Percentiles rank a stretch among this genome's conserved stretches.
Conservation (phyloP, 2,329 filamentous ascomycete genomes). For the Penicillium olsonii region DNA sequence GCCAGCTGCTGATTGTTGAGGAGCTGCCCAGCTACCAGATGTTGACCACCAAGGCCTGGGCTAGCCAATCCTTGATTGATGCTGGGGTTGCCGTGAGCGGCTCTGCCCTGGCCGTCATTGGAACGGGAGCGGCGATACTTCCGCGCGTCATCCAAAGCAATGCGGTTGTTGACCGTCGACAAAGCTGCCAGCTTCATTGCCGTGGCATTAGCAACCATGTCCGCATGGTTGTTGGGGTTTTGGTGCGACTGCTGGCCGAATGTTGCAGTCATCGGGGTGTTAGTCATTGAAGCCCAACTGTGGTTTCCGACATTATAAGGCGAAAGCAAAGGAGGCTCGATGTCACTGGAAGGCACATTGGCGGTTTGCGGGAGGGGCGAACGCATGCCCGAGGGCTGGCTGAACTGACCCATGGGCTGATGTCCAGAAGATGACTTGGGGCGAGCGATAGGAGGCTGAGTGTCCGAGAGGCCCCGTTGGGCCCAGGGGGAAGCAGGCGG, state of each 20-base stretch:
- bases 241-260: slow-evolving; percentile 62
- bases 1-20: slow-evolving; percentile 82
- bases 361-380: slow-evolving; percentile 85
- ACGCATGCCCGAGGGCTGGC: slow-evolving; percentile 76
- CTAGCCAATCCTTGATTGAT: slow-evolving; percentile 67
- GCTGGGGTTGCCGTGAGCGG: slow-evolving; percentile 54
- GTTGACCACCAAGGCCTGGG: slow-evolving; percentile 67
- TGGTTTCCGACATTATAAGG: slow-evolving; percentile 75
- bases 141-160: slow-evolving; percentile 92
- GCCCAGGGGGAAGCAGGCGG: slow-evolving; percentile 82
- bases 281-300: slow-evolving; percentile 98
- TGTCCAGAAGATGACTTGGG: slow-evolving; percentile 80
- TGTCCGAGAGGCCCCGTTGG: slow-evolving; percentile 52
- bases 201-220: slow-evolving; percentile 98
- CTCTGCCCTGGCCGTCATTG: slow-evolving; percentile 66
- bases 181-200: slow-evolving; percentile 98
- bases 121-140: slow-evolving; percentile 93
- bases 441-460: slow-evolving; percentile 56
- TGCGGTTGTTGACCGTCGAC: slow-evolving; percentile 97
- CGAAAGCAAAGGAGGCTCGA: slow-evolving; percentile 81
- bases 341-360: slow-evolving; percentile 72
- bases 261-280: slow-evolving; percentile 90
- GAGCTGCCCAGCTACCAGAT: slow-evolving; percentile 85
- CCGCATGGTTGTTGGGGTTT: slow-evolving; percentile 67
- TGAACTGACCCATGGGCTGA: slow-evolving; percentile 87